phyloP scores from a whole-genome alignment of 495 filamentous ascomycete species.

The Penicillium pancosmium region DNA sequence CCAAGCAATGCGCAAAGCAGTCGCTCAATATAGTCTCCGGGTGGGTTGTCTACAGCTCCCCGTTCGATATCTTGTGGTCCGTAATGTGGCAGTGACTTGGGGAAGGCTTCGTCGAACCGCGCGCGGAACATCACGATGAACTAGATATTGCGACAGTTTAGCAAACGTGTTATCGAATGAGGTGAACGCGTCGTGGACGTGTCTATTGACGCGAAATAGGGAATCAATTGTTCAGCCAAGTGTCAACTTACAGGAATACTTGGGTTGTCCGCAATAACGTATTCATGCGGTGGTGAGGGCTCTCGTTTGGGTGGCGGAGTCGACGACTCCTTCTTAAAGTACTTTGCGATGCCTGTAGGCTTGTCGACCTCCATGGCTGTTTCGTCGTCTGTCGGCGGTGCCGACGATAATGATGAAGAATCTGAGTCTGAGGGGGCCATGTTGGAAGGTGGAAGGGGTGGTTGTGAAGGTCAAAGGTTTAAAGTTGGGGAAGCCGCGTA shows the following conservation, averaged over 20 bases:
- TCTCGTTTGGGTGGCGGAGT: conserved; percentile 74
- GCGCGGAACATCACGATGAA: conserved; percentile 98
- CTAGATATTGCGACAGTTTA: conserved; percentile 55
- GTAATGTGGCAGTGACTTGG: conserved; percentile 81
- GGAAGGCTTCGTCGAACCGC: conserved; percentile 86
- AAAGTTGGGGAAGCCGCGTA: conserved; percentile 29
- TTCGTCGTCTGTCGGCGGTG: conserved; percentile 61
- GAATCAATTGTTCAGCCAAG: not conserved
- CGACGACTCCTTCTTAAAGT: conserved; percentile 53
- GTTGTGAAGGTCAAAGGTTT: conserved; percentile 27
- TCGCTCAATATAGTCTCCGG: conserved; percentile 82
- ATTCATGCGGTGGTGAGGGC: conserved; percentile 86
- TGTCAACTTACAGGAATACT: conserved; percentile 77
- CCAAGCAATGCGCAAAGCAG: conserved; percentile 87
- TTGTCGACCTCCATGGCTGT: conserved; percentile 45
- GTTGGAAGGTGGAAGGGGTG: conserved; percentile 28
- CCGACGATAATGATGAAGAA: conserved; percentile 61
- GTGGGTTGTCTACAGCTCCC: conserved; percentile 74
- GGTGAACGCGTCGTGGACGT: conserved; percentile 37
- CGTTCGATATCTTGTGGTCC: conserved; percentile 94
- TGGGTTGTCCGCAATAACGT: conserved; percentile 82
- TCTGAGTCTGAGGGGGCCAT: conserved; percentile 59
- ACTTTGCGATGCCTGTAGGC: conserved; percentile 47
- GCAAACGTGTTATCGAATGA: conserved; percentile 36
- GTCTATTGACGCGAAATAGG: conserved; percentile 9